Conservation (phyloP, 1,139 yeast species). For the Blastobotrys persicus region DNA sequence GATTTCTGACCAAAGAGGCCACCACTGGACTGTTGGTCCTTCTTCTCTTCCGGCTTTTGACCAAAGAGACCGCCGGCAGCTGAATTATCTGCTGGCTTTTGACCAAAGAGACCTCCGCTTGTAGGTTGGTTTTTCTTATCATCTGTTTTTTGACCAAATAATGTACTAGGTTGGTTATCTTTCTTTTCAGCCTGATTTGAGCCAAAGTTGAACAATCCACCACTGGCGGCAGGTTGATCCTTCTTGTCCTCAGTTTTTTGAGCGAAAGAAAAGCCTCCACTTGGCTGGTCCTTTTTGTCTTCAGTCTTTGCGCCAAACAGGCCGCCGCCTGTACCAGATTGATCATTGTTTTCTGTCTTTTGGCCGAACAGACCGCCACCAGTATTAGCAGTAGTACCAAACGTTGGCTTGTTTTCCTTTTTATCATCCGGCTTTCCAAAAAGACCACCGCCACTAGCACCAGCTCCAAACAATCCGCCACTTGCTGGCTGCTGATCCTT, state of each 20-base stretch:
- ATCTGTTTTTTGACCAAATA: slow-evolving; percentile 6
- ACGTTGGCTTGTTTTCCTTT: slow-evolving; percentile 7
- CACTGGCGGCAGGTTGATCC: slow-evolving; percentile 9
- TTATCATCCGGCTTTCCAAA: not conserved
- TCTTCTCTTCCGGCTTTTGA: slow-evolving; percentile 3
- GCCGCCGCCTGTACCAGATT: not conserved
- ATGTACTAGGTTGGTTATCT: slow-evolving; percentile 8
- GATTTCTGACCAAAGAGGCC: slow-evolving; percentile 17
- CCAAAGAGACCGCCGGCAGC: too few relatives aligned
- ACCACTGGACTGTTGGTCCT: slow-evolving; percentile 12
- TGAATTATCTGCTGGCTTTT: too few relatives aligned
- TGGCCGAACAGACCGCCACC: slow-evolving; percentile 1
- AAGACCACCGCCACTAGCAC: not conserved
- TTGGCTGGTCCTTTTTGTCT: slow-evolving; percentile 4
- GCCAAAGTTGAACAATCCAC: slow-evolving; percentile 9
- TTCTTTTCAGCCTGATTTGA: slow-evolving; percentile 3
- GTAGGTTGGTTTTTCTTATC: slow-evolving; percentile 7
- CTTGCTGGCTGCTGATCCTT: slow-evolving; percentile 6
- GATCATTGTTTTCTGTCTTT: slow-evolving; percentile 1
- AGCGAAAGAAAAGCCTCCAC: slow-evolving; percentile 8
- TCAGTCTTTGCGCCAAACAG: slow-evolving; percentile 13
- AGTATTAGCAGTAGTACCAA: slow-evolving; percentile 2
- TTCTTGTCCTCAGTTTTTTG: slow-evolving; percentile 4
- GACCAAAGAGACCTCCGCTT: slow-evolving; percentile 11
- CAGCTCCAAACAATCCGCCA: slow-evolving; percentile 11